Evolutionary conservation across 2,329 filamentous ascomycete species (phyloP).

Genomic region (Fusarium sp.): DNA sequence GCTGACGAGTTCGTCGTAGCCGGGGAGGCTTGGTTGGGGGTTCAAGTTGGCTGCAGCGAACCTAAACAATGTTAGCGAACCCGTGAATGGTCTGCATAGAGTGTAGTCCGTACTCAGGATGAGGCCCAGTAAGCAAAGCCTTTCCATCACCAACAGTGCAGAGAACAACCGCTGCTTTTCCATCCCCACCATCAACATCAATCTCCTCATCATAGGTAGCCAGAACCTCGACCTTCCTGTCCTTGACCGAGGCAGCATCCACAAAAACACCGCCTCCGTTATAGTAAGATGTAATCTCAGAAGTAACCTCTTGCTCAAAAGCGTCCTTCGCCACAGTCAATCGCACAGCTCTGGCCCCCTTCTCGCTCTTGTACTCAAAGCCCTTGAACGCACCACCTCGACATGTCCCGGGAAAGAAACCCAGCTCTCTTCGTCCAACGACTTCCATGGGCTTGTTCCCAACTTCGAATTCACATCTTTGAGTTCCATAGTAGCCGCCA

Average conservation of each 20-base stretch:
- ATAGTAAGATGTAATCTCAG: conserved; percentile 82
- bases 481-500: conserved; percentile 89
- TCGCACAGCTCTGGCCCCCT: conserved; percentile 78
- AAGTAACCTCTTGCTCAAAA: conserved; percentile 68
- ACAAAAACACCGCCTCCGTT: conserved; percentile 97
- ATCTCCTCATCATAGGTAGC: conserved; percentile 82
- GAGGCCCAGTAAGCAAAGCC: conserved; percentile 84
- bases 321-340: conserved; percentile 72
- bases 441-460: conserved; percentile 84
- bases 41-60: conserved; percentile 85
- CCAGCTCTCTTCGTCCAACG: conserved; percentile 84
- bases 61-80: conserved; percentile 59
- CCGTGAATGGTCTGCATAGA: too few relatives aligned
- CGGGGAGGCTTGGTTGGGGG: conserved; percentile 72
- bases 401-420: conserved; percentile 88
- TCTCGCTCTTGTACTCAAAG: conserved; percentile 91
- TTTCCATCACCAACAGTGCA: conserved; percentile 85
- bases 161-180: conserved; percentile 83
- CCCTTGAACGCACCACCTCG: conserved; percentile 88
- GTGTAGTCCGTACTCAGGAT: conserved; percentile 77
- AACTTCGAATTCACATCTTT: conserved; percentile 90
- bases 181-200: conserved; percentile 79
- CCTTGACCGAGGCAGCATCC: conserved; percentile 72
- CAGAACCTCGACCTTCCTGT: conserved; percentile 79
- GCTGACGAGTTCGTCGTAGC: conserved; percentile 77